phyloP scores from a whole-genome alignment of 257 asterid species.

The Solanum clarkiae region DNA sequence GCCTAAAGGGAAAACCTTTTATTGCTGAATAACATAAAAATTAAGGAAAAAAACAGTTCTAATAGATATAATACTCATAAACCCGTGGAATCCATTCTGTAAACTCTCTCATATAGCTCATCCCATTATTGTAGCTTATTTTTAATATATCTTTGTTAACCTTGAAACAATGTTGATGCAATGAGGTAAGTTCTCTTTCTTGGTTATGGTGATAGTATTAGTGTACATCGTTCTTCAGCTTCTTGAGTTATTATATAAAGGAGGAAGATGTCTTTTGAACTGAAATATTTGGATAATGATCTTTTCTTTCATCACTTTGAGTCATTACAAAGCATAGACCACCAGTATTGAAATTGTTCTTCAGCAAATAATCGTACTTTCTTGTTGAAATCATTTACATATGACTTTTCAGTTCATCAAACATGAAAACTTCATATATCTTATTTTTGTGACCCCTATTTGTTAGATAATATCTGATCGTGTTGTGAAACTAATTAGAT shows the following conservation, averaged over 20 bases:
- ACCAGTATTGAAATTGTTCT: not conserved
- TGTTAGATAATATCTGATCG: not conserved
- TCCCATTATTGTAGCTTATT: not conserved
- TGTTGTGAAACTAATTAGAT: not conserved
- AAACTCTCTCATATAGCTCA: not conserved
- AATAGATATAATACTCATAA: not conserved
- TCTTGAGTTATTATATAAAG: not conserved
- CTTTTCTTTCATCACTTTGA: not conserved
- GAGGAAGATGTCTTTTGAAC: not conserved
- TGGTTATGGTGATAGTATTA: not conserved
- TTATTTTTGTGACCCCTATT: not conserved
- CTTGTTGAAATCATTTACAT: not conserved
- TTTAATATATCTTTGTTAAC: not conserved
- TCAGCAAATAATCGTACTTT: not conserved
- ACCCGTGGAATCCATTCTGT: not conserved
- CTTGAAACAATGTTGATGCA: not conserved
- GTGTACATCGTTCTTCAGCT: not conserved
- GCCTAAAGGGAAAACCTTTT: not conserved
- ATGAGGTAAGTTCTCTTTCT: not conserved
- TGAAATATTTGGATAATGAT: not conserved
- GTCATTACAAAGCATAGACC: not conserved
- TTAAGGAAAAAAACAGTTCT: not conserved
- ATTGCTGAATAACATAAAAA: not conserved
- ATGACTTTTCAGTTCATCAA: not conserved
- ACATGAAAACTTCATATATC: not conserved